phyloP scores from a whole-genome alignment of 83 land plant genomes.

The Picea abies region DNA sequence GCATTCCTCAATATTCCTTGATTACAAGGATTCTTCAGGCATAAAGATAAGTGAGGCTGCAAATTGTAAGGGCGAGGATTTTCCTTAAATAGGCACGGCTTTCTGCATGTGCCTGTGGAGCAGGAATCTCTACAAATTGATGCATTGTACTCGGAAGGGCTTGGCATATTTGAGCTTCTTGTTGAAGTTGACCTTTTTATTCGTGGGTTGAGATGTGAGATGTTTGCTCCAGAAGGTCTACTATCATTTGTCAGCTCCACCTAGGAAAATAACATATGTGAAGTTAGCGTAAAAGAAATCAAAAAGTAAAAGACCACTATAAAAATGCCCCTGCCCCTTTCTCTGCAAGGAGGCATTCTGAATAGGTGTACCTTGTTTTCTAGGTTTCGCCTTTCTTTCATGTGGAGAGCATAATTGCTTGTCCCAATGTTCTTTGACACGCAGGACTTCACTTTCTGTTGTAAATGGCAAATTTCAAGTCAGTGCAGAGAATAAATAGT shows the following conservation, averaged over 20 bases:
- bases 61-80: not conserved
- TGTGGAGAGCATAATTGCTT: not conserved
- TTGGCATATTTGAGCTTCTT: not conserved
- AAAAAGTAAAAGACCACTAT: not conserved
- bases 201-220: not conserved
- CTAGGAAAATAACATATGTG: not conserved
- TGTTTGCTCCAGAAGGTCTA: not conserved
- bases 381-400: no score
- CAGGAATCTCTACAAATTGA: not conserved
- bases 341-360: not conserved
- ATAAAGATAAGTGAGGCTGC: conserved; percentile 3
- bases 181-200: not conserved
- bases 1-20: conserved; percentile 20
- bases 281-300: not conserved
- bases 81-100: not conserved
- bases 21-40: not conserved
- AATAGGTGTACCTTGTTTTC: not conserved
- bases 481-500: not conserved
- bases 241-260: not conserved
- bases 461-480: not conserved
- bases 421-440: not conserved
- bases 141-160: not conserved
- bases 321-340: no score
- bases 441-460: not conserved
- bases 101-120: not conserved